Evolutionary conservation across 306 rosid species (phyloP).

Genomic region (Gillenia trifoliata): DNA sequence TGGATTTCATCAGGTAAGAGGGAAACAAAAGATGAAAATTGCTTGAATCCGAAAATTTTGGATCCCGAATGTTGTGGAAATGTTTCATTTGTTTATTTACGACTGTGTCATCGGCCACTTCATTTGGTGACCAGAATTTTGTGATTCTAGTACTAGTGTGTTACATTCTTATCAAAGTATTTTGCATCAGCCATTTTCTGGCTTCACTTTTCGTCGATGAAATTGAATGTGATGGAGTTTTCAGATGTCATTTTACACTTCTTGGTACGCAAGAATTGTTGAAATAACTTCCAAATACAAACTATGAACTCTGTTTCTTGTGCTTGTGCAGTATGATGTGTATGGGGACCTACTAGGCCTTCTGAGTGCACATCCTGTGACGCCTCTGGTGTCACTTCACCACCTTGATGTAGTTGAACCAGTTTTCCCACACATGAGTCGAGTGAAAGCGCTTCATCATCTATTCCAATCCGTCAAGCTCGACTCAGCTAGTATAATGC

Average conservation of each 20-base stretch:
- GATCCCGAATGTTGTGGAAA: background rate
- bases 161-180: no score
- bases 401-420: constrained; percentile 88
- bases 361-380: constrained; percentile 73
- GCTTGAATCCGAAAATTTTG: background rate
- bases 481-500: constrained; percentile 77
- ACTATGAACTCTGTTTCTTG: background rate
- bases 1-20: constrained; percentile 87
- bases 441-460: constrained; percentile 44
- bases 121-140: background rate
- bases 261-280: background rate
- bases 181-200: background rate
- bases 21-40: background rate
- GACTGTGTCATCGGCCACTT: background rate
- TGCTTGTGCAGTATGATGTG: constrained; percentile 75
- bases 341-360: constrained; percentile 82
- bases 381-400: constrained; percentile 70
- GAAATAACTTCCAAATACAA: background rate
- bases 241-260: background rate
- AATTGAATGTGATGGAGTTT: background rate
- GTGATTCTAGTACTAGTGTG: background rate
- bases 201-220: background rate
- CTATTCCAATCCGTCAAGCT: constrained; percentile 49
- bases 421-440: constrained; percentile 58
- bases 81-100: background rate